A percentile compares a stretch with the other conserved stretches of the same genome.
phyloP scores from a whole-genome alignment of 2,329 filamentous ascomycete species.

The Epichloe gansuensis region DNA sequence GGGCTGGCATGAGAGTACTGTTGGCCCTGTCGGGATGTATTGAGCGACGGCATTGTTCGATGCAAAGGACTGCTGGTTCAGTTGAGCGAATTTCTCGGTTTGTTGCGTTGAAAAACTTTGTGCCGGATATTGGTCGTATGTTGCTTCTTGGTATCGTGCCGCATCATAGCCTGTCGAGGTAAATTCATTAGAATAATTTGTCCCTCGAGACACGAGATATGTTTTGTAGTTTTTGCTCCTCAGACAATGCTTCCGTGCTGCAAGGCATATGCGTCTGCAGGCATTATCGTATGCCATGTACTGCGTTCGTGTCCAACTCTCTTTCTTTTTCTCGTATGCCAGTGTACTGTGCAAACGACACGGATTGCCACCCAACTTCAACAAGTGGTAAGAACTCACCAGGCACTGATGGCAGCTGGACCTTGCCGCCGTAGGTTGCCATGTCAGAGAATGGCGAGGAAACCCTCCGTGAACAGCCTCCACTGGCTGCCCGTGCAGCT shows the following conservation, averaged over 20 bases:
- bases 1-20: conserved; percentile 60
- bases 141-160: conserved; percentile 46
- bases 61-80: conserved; percentile 44
- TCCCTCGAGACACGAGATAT: background rate
- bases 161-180: conserved; percentile 41
- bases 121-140: conserved; percentile 39
- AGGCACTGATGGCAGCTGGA: conserved; percentile 64
- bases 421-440: conserved; percentile 64
- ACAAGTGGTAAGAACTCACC: conserved; percentile 47
- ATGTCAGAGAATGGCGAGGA: conserved; percentile 35
- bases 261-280: too few relatives aligned
- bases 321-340: background rate
- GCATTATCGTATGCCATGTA: too few relatives aligned
- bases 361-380: too few relatives aligned
- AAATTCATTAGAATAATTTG: conserved; percentile 14
- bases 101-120: conserved; percentile 35
- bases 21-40: conserved; percentile 49
- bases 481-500: conserved; percentile 38
- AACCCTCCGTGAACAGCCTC: conserved; percentile 42
- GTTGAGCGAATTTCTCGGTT: conserved; percentile 37
- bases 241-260: too few relatives aligned
- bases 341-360: too few relatives aligned
- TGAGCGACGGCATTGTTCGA: conserved; percentile 52
- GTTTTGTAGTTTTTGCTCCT: too few relatives aligned
- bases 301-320: too few relatives aligned